Evolutionary conservation across 257 asterid genomes (phyloP).

Genomic region (Fraxinus pennsylvanica): DNA sequence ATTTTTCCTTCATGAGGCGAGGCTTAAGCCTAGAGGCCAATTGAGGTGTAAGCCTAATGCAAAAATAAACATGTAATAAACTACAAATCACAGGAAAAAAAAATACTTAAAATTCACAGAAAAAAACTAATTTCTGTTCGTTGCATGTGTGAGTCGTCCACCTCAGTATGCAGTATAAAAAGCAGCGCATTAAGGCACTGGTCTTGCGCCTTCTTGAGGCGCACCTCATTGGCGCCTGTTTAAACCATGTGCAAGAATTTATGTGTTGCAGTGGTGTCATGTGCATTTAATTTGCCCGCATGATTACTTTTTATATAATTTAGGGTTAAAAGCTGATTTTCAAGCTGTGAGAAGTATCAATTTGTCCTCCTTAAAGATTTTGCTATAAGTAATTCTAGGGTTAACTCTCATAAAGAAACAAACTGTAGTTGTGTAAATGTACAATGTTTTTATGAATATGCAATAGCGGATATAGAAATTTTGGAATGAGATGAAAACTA

Average conservation of each 20-base stretch:
- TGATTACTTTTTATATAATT: too few species aligned
- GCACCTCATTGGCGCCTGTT: too few species aligned
- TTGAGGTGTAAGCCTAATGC: neutral
- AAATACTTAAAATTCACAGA: neutral
- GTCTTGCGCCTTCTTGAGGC: too few species aligned
- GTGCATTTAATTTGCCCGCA: too few species aligned
- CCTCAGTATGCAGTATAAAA: too few species aligned
- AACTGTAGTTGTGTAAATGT: neutral
- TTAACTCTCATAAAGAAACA: neutral
- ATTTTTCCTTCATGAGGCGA: neutral
- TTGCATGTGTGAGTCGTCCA: too few species aligned
- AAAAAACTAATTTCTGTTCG: neutral
- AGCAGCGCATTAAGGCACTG: too few species aligned
- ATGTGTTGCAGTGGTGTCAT: neutral
- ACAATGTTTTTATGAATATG: neutral
- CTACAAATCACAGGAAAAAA: neutral
- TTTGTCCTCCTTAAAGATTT: too few species aligned
- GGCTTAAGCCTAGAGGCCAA: neutral
- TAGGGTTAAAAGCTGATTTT: neutral
- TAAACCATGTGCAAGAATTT: too few species aligned
- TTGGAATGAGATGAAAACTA: neutral
- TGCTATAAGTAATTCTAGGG: too few species aligned
- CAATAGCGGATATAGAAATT: neutral
- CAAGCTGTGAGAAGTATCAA: neutral
- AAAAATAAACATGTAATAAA: neutral